A percentile compares a stretch with the other conserved stretches of the same genome.
Evolutionary conservation across 352 stramenopile species (phyloP).

Genomic region (Phytophthora macrochlamydospora): DNA sequence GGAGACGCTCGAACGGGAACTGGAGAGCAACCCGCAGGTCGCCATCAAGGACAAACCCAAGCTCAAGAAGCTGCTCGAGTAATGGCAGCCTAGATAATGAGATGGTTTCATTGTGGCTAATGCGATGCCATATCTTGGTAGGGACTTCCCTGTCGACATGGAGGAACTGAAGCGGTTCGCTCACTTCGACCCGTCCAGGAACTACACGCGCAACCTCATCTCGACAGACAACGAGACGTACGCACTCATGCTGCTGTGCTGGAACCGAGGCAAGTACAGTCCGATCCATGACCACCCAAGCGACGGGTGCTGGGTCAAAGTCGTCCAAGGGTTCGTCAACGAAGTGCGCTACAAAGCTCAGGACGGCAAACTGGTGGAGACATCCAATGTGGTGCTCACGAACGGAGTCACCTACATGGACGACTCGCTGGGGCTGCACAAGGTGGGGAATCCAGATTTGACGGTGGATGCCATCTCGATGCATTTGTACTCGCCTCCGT

Average conservation of each 20-base stretch:
- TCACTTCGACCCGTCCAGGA: conserved; percentile 81
- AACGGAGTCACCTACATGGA: conserved; percentile 90
- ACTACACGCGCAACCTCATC: conserved; percentile 96
- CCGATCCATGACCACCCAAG: conserved; percentile 94
- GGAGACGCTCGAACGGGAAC: conserved; percentile 53
- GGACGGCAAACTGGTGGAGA: conserved; percentile 53
- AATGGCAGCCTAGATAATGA: conserved; percentile 1
- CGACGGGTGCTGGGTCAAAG: conserved; percentile 92
- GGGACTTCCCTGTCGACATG: conserved; percentile 54
- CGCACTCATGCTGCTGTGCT: conserved; percentile 95
- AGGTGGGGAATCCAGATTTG: conserved; percentile 80
- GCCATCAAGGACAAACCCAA: conserved; percentile 67
- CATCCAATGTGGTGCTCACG: conserved; percentile 61
- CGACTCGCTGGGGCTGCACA: conserved; percentile 93
- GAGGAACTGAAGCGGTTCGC: conserved; percentile 77
- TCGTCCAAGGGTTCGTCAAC: conserved; percentile 86
- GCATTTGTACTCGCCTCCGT: conserved; percentile 93
- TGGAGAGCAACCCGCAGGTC: conserved; percentile 50
- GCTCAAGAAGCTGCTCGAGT: conserved; percentile 66
- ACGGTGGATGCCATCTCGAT: conserved; percentile 90
- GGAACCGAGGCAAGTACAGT: conserved; percentile 90
- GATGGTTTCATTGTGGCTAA: neutral
- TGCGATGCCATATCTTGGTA: conserved; percentile 12
- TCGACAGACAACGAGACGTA: conserved; percentile 92
- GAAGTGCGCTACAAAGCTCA: conserved; percentile 88